Evolutionary conservation across 2,329 filamentous ascomycete species (phyloP), one percentile per base, ranked within the genome.

Genomic region (Aureobasidium melanogenum): DNA sequence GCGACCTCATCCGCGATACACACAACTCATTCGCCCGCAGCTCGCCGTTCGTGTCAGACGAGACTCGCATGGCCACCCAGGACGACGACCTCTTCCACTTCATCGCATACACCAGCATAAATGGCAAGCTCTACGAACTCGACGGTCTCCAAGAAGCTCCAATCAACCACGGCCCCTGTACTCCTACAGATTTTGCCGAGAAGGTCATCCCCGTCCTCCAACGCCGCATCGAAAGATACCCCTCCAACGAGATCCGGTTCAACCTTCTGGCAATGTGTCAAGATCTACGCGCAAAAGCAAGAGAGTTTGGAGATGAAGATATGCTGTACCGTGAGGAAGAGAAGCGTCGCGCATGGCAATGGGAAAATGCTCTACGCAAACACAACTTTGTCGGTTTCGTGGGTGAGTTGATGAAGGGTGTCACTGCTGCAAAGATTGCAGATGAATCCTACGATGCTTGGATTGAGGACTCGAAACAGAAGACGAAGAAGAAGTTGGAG

Each of bases 331-430:
- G 87, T 59, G 92, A 97, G 80, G 84, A 93, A 77, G 81, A 83
- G 70, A 96, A 96, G 83, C 82, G 94, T 57, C 81, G 81, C 62
- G 88, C 87, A 65, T 99, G 94, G 94, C 83, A 86, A 71, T 97
- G 94, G 81, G 94, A 99, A 81, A 99, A 99, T 75, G 88, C 91
- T 12, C 79, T 99, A 69, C 79, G 94, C 63, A 80, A 89, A 68
- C 93, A 96, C 75, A 99, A 99, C 75, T 99, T 99, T 77, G 89
- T 99, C 0, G 93, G 91, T 0, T 97, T 99, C 69, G 88, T 93
- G 3, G 91, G 90, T 14, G 91, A 97, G 78, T 80, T 97, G 63
- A 77, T 96, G 68, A 95, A 94, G 79, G 88, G 86, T 0, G 93
- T 97, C 4, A 88, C 91, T n/a, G 80, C 76, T 65, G 74, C 77